Base-by-base conservation (phyloP, 108 stramenopile genomes). In the Parietichytrium sp. region DNA sequence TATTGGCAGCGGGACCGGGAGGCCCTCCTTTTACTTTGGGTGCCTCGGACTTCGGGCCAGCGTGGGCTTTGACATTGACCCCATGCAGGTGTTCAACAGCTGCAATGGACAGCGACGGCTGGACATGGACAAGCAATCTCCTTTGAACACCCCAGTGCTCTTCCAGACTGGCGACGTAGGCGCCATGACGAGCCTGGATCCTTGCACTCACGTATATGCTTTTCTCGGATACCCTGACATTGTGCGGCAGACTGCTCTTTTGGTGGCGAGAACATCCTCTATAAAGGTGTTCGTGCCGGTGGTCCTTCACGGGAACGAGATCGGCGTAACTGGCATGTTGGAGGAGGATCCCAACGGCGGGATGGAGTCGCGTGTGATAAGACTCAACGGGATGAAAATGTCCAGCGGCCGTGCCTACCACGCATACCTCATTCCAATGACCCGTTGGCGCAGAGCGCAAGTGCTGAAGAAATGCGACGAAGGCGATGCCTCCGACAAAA, bases 21-120 rank as follows among this genome's bases (percentile, higher is more conserved):
- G 61, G 10, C 38, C 61, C 6, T n/a, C 20, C 6, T 45, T 72
- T 10, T 45, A 45, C 38, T 27, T 72, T 72, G 61, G 38, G 10
- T 45, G 38, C 20, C 42, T 72, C 15, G 29, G 6, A 1, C 36
- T 72, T 27, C 61, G 61, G n/a, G 61, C 61, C 15, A 72, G 61
- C 61, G 61, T 72, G 33, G 61, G 61, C 20, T 72, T 72, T 45
- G 61, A 72, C 25, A 42, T 72, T n/a, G 61, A 72, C 20, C 61
- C 61, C 7, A 72, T 72, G 61, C 61, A 72, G 20, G 61, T 72
- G 61, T 42, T 72, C 8, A 72, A 45, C 42, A 72, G 61, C 20
- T 42, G 36, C 8, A 16, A 72, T 27, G 61, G 20, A 1, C 61
- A 45, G 42, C 33, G 61, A 10, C 61, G 36, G 10, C 15, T 72